phyloP scores from a whole-genome alignment of 805 yeast genomes.

The Metschnikowia orientalis region DNA sequence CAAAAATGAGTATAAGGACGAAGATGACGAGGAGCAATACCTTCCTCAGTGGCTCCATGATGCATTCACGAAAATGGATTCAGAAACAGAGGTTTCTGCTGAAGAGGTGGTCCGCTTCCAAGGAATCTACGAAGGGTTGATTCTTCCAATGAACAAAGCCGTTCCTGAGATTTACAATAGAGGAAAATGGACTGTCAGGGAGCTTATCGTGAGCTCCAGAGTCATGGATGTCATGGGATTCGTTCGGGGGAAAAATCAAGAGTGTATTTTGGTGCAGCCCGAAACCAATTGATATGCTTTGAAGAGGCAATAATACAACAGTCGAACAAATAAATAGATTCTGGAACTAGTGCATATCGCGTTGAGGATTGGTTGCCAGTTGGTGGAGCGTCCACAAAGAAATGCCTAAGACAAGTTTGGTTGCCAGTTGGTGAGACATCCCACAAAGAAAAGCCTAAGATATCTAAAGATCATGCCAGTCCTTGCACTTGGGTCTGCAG shows the following conservation, averaged over 20 bases:
- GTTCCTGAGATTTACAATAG: slow-evolving; percentile 55
- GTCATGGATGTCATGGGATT: slow-evolving; percentile 51
- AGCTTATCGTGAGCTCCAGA: slow-evolving; percentile 47
- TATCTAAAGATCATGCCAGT: too few species aligned
- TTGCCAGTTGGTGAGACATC: too few species aligned
- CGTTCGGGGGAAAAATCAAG: slow-evolving; percentile 41
- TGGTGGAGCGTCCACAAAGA: too few species aligned
- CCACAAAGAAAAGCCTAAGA: too few species aligned
- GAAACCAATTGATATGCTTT: too few species aligned
- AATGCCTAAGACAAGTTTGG: too few species aligned
- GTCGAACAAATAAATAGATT: too few species aligned
- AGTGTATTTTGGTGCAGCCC: slow-evolving; percentile 34
- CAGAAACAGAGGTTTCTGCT: slow-evolving; percentile 39
- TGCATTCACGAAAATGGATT: slow-evolving; percentile 33
- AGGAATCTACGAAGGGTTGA: slow-evolving; percentile 49
- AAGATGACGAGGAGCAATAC: slow-evolving; percentile 27
- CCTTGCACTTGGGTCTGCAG: too few species aligned
- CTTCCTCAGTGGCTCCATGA: slow-evolving; percentile 51
- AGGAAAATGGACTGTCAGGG: slow-evolving; percentile 48
- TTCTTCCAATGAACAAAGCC: slow-evolving; percentile 43
- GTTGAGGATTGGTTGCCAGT: too few species aligned
- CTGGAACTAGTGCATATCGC: too few species aligned
- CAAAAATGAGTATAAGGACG: slow-evolving; percentile 27
- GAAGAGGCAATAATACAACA: too few species aligned
- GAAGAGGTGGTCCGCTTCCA: slow-evolving; percentile 54